Evolutionary conservation across 139 green algal species (phyloP).

Genomic region (Chlamydomonas incerta): DNA sequence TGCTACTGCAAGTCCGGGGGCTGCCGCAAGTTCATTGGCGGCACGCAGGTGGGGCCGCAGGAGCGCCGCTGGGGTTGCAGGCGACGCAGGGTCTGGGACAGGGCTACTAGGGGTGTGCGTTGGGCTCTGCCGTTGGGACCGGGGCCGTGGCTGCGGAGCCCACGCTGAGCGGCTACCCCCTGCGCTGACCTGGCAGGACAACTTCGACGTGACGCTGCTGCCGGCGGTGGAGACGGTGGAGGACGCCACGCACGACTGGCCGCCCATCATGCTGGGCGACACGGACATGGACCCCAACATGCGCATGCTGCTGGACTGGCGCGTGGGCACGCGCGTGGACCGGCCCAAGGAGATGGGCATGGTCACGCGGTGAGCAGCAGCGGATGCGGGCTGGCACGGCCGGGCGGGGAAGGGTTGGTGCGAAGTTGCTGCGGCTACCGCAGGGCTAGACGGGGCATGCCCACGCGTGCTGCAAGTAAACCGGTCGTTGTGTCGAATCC

Average conservation of each 20-base stretch:
- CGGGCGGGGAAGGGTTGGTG: no score
- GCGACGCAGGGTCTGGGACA: no score
- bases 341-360: constrained; percentile 58
- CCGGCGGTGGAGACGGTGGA: constrained; percentile 37
- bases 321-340: constrained; percentile 57
- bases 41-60: constrained; percentile 55
- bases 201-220: constrained; percentile 46
- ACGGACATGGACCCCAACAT: constrained; percentile 73
- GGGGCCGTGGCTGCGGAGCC: no score
- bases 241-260: constrained; percentile 68
- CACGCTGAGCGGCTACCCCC: no score
- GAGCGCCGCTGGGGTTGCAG: neutral
- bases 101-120: no score
- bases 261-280: constrained; percentile 84
- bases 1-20: constrained; percentile 71
- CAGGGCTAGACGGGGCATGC: no score
- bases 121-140: no score
- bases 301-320: constrained; percentile 75
- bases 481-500: no score
- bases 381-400: no score
- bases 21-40: constrained; percentile 87
- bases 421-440: no score
- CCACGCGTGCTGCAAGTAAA: no score
- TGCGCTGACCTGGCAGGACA: constrained; percentile 8
- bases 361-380: constrained; percentile 17